Conservation (phyloP, 352 stramenopile species). For the Plasmopara viticola region DNA sequence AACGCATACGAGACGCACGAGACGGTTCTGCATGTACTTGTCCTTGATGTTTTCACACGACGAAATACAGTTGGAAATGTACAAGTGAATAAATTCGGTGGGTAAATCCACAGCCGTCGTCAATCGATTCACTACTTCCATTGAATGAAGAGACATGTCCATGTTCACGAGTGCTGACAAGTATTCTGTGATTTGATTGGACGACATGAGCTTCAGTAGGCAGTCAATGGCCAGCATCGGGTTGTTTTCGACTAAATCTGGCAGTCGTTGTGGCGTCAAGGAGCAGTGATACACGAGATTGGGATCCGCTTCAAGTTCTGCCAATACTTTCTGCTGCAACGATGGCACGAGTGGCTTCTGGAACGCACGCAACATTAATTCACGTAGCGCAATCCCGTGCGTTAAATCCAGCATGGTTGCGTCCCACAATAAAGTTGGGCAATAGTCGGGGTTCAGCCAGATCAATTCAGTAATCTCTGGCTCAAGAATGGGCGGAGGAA, state of each 20-base stretch:
- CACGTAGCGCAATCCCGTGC: constrained; percentile 79
- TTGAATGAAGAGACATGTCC: constrained; percentile 98
- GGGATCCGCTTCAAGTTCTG: constrained; percentile 83
- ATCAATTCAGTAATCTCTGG: constrained; percentile 86
- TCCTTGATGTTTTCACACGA: constrained; percentile 98
- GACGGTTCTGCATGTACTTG: constrained; percentile 96
- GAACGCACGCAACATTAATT: constrained; percentile 89
- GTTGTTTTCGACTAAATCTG: constrained; percentile 97
- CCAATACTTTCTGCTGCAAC: constrained; percentile 86
- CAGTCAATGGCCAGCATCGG: constrained; percentile 96
- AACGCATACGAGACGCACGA: constrained; percentile 97
- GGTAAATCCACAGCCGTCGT: constrained; percentile 90
- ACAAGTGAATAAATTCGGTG: constrained; percentile 98
- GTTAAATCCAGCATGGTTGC: constrained; percentile 83
- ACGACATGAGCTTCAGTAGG: constrained; percentile 88
- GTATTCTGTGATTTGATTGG: constrained; percentile 93
- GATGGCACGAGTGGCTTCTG: constrained; percentile 81
- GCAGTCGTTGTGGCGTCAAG: constrained; percentile 90
- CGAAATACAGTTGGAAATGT: constrained; percentile 98
- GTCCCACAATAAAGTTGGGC: constrained; percentile 87
- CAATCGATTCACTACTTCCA: constrained; percentile 95
- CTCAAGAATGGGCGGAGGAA: constrained; percentile 75
- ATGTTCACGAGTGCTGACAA: constrained; percentile 96
- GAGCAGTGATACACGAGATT: constrained; percentile 91
- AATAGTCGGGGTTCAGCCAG: constrained; percentile 91